Base-by-base conservation (phyloP, 2,329 filamentous ascomycete genomes). In the Ceratocystis colombiana region DNA sequence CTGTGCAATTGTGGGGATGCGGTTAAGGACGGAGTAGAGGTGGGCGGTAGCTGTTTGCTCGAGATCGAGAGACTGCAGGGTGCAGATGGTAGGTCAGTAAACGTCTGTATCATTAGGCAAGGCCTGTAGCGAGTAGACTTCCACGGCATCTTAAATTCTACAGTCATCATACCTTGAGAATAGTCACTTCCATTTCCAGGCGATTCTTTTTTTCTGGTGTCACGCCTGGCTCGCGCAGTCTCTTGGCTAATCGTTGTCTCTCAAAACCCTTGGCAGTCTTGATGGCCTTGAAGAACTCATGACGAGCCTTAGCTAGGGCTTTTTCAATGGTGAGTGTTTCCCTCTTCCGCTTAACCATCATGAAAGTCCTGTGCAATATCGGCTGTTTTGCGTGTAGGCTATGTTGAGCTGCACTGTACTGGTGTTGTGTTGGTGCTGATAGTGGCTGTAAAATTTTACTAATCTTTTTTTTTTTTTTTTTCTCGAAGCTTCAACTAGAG, bases 231-330 rank as follows among this genome's bases (percentile, higher is more conserved):
- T 83, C 81, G 62, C 76, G 79, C 15, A 83, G 74, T 53, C 80
- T 77, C 73, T 84, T 87, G 68, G 86, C 81, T 68, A 88, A 80
- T 70, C 90, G 88, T 76, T 93, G 89, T 59, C 88, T 82, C 77
- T 93, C 89, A 72, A 90, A 88, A 61, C 86, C 86, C 73, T 89
- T 90, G 66, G 86, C 87, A 10, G 80, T 78, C 74, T 90, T 90
- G 68, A 93, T 79, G 0, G 86, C 87, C 67, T 84, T 81, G 68
- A 81, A 80, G 7, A 93, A 78, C 45, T 85, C 79, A 72, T 83
- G 84, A 69, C 81, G 79, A 71, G 80, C 77, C 70, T 82, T 80
- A 7, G 78, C 75, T n/a, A 86, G 76, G 68, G 79, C 78, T 7
- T 79, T 77, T 7, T 79, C 76, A 59, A 84, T 74, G 66, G 73